These are phyloP conservation scores for Cantharellus anzutake DNA, from an alignment of 768 basidiomycete genomes.

Conservation along the genomic window DNA sequence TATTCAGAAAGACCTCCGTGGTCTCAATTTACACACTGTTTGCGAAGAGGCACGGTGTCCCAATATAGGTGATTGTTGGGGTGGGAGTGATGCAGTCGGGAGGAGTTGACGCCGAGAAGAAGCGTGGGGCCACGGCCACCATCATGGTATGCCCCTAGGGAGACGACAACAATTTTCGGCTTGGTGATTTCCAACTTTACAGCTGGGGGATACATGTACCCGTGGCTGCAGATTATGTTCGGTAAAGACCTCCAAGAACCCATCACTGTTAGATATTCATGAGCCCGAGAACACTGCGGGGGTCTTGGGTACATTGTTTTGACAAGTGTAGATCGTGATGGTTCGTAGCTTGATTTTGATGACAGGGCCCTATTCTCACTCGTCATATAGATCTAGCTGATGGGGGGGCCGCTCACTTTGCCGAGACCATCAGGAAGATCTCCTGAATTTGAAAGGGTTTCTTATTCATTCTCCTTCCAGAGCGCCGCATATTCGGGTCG, in stretches of 20 bases:
- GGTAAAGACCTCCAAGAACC: constrained; percentile 78
- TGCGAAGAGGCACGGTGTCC: constrained; percentile 98
- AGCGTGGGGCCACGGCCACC: constrained; percentile 82
- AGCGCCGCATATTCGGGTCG: constrained; percentile 88
- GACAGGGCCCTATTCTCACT: neutral
- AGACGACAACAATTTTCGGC: neutral
- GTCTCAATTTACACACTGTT: constrained; percentile 82
- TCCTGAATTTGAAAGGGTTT: constrained; percentile 28
- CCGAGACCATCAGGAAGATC: constrained; percentile 84
- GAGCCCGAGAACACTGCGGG: constrained; percentile 98
- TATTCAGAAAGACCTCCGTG: constrained; percentile 90
- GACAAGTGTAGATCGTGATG: constrained; percentile 93
- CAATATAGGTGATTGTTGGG: constrained; percentile 99
- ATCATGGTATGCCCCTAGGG: constrained; percentile 58
- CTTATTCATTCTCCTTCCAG: constrained; percentile 20
- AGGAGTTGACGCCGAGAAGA: constrained; percentile 48
- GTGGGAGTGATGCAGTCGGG: constrained; percentile 43
- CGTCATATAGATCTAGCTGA: constrained; percentile 57
- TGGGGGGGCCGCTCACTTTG: constrained; percentile 86
- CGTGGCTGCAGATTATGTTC: constrained; percentile 95
- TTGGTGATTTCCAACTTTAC: constrained; percentile 42
- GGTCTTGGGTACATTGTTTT: constrained; percentile 94
- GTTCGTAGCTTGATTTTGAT: constrained; percentile 24
- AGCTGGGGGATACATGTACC: constrained; percentile 99
- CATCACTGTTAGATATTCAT: constrained; percentile 82